phyloP scores from a whole-genome alignment of 2,329 filamentous ascomycete species.

The Fonsecaea multimorphosa region DNA sequence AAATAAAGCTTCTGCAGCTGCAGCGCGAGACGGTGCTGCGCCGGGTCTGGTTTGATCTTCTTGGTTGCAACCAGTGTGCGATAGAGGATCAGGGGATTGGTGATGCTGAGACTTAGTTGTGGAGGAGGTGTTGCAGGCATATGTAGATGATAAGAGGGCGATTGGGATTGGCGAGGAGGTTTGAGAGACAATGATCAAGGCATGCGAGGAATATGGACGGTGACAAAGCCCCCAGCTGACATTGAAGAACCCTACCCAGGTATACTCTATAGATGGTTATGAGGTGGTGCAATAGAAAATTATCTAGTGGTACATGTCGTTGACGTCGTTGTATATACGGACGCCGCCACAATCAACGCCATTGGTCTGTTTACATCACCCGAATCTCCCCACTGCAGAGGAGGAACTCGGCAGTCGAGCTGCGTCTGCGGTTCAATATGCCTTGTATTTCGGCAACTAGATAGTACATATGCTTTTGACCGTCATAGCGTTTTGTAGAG shows the following conservation, averaged over 20 bases:
- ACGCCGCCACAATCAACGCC: conserved; percentile 14
- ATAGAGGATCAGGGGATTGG: conserved; percentile 77
- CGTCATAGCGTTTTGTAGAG: not conserved
- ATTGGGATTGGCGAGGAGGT: too few species aligned
- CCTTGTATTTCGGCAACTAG: not conserved
- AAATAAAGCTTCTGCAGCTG: conserved; percentile 79
- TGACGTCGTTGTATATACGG: not conserved
- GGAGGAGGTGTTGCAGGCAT: conserved; percentile 15
- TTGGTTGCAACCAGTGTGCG: conserved; percentile 71
- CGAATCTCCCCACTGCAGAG: not conserved
- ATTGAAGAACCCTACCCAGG: too few species aligned
- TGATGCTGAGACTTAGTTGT: conserved; percentile 38
- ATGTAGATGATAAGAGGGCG: not conserved
- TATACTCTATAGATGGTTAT: not conserved
- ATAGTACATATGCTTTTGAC: not conserved
- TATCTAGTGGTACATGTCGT: not conserved
- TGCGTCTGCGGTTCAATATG: not conserved
- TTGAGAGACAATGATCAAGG: not conserved
- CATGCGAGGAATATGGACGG: too few species aligned
- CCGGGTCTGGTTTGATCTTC: conserved; percentile 70
- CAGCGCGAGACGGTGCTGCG: conserved; percentile 74
- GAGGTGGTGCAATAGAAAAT: not conserved
- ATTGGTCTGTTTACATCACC: conserved; percentile 19
- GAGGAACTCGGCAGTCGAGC: not conserved
- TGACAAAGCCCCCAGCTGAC: too few species aligned